Evolutionary conservation across 2,329 filamentous ascomycete species (phyloP).

Genomic region (Penicillium hordei): DNA sequence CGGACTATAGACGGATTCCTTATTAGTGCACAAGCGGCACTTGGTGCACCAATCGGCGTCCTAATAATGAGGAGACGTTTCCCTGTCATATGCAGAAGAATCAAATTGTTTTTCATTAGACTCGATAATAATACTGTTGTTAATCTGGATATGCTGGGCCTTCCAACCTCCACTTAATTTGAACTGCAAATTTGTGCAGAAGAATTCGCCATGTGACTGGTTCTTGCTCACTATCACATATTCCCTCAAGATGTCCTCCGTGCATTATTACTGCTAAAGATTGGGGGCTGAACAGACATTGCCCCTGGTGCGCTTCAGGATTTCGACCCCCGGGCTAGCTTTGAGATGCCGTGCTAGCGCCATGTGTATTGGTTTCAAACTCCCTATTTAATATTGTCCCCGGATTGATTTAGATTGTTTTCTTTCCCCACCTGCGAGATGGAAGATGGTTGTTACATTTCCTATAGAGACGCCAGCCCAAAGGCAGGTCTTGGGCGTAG

Average conservation of each 20-base stretch:
- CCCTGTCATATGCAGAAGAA: background rate
- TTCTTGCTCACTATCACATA: background rate
- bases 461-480: conserved; percentile 21
- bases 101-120: background rate
- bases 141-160: background rate
- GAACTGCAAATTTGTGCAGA: background rate
- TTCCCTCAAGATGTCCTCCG: no score
- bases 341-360: background rate
- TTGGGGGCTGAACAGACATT: background rate
- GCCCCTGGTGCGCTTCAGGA: background rate
- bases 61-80: background rate
- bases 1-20: background rate
- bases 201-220: background rate
- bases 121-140: background rate
- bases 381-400: background rate
- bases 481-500: conserved; percentile 18
- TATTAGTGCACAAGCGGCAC: background rate
- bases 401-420: no score
- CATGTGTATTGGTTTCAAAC: background rate
- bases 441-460: conserved; percentile 18
- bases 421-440: background rate
- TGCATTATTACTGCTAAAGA: no score
- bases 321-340: background rate
- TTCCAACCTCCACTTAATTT: background rate
- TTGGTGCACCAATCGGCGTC: background rate